Conservation (phyloP, 2,329 filamentous ascomycete species). For the Hirsutella thompsonii region DNA sequence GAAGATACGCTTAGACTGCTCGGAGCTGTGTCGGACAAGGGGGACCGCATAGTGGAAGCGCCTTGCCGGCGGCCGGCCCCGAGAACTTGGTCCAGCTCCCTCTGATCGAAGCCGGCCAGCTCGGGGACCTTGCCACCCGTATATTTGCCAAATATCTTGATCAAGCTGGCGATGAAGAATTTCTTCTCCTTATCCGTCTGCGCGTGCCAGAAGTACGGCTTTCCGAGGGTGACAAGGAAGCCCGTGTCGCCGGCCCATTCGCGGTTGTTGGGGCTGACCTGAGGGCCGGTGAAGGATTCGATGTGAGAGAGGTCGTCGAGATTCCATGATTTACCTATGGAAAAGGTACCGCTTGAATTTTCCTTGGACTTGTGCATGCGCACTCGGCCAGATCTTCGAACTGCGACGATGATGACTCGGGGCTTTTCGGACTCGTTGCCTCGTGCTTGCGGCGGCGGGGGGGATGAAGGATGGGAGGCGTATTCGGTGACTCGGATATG, state of each 20-base stretch:
- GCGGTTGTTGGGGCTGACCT: slow-evolving; percentile 44
- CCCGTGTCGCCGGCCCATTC: slow-evolving; percentile 74
- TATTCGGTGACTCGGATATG: slow-evolving; percentile 89
- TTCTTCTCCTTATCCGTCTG: slow-evolving; percentile 93
- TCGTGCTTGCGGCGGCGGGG: slow-evolving; percentile 68
- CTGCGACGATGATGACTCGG: slow-evolving; percentile 83
- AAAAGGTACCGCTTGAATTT: slow-evolving; percentile 87
- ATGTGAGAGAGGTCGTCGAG: slow-evolving; percentile 79
- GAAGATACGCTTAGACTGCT: slow-evolving; percentile 10
- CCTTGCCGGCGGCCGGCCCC: slow-evolving; percentile 37
- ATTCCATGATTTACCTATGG: slow-evolving; percentile 97
- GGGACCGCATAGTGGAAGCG: slow-evolving; percentile 11
- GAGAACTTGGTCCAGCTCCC: slow-evolving; percentile 64
- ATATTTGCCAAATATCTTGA: slow-evolving; percentile 96
- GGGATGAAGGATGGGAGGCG: slow-evolving; percentile 66
- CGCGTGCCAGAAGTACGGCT: slow-evolving; percentile 96
- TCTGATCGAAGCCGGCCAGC: slow-evolving; percentile 69
- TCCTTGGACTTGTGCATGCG: slow-evolving; percentile 96
- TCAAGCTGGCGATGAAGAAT: slow-evolving; percentile 90
- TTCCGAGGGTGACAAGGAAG: slow-evolving; percentile 78
- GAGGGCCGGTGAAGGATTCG: slow-evolving; percentile 62
- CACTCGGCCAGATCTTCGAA: slow-evolving; percentile 82
- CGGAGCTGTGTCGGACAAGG: slow-evolving; percentile 12
- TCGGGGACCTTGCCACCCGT: slow-evolving; percentile 74
- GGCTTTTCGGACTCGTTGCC: slow-evolving; percentile 67